Evolutionary conservation across 2,329 filamentous ascomycete genomes (phyloP).

Genomic region (Teratosphaeria destructans): DNA sequence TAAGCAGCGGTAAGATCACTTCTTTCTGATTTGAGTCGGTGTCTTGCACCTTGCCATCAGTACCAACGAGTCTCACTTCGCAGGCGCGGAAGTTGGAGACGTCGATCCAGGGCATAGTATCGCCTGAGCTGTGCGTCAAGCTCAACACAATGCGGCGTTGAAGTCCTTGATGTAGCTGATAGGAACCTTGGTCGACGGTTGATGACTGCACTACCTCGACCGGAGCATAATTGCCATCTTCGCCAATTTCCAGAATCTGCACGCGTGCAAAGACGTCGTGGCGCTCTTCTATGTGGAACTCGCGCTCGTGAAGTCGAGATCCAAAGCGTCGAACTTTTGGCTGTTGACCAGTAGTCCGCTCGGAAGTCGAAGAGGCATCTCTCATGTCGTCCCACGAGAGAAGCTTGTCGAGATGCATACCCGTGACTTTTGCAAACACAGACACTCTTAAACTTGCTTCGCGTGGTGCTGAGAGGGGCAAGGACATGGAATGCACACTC

Average conservation of each 20-base stretch:
- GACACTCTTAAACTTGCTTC: slow-evolving; percentile 72
- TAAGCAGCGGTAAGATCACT: slow-evolving; percentile 65
- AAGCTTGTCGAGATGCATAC: slow-evolving; percentile 93
- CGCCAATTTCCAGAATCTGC: slow-evolving; percentile 83
- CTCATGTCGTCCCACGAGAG: slow-evolving; percentile 99
- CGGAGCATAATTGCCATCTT: slow-evolving; percentile 80
- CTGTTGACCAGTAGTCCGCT: slow-evolving; percentile 26
- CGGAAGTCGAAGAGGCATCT: slow-evolving; percentile 49
- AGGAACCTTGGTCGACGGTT: slow-evolving; percentile 77
- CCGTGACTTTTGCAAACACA: slow-evolving; percentile 81
- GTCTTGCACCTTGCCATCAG: slow-evolving; percentile 73
- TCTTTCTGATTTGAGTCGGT: slow-evolving; percentile 56
- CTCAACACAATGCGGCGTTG: slow-evolving; percentile 81
- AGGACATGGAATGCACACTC: slow-evolving; percentile 95
- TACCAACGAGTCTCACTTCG: slow-evolving; percentile 71
- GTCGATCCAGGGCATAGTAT: slow-evolving; percentile 79
- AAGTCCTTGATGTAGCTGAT: slow-evolving; percentile 88
- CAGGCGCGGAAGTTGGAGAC: slow-evolving; percentile 68
- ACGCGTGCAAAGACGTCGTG: slow-evolving; percentile 84
- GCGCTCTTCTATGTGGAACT: slow-evolving; percentile 87
- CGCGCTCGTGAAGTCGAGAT: slow-evolving; percentile 73
- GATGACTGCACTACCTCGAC: slow-evolving; percentile 85
- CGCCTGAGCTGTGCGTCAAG: slow-evolving; percentile 83
- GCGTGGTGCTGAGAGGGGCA: slow-evolving; percentile 66
- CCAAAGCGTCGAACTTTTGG: slow-evolving; percentile 34